phyloP scores from a whole-genome alignment of 2,329 filamentous ascomycete genomes.

The Neofusicoccum ribis region DNA sequence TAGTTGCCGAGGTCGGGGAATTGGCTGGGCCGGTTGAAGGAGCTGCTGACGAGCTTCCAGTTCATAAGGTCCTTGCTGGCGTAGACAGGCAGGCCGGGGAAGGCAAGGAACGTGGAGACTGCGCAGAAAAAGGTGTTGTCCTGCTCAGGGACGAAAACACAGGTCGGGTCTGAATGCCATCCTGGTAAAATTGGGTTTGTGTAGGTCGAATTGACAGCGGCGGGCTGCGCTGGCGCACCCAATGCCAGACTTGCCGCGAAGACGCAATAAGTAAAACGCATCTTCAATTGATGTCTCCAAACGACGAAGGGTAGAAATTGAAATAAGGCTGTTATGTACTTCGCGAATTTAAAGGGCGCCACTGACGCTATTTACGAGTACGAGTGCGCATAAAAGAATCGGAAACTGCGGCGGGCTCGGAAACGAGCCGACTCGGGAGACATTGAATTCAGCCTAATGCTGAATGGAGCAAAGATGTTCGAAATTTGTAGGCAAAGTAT shows the following conservation, averaged over 20 bases:
- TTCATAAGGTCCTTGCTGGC: slow-evolving; percentile 46
- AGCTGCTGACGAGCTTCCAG: slow-evolving; percentile 38
- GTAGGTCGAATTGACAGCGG: slow-evolving; percentile 24
- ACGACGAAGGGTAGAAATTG: too few species aligned
- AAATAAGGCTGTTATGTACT: too few species aligned
- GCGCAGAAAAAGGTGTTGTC: slow-evolving; percentile 44
- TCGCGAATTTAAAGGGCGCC: too few species aligned
- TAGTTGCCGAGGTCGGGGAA: slow-evolving; percentile 23
- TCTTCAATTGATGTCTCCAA: background rate
- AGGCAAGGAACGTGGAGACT: slow-evolving; percentile 45
- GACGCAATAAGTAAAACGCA: background rate
- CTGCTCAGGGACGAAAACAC: slow-evolving; percentile 38
- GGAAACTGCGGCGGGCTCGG: background rate
- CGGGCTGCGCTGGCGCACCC: background rate
- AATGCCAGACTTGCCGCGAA: background rate
- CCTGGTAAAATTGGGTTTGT: slow-evolving; percentile 45
- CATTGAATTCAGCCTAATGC: background rate
- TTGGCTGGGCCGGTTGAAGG: background rate
- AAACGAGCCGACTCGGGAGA: background rate
- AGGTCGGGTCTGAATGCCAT: slow-evolving; percentile 48
- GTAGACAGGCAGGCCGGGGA: slow-evolving; percentile 48
- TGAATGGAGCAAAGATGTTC: background rate
- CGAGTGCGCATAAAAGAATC: background rate
- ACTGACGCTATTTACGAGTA: too few species aligned
- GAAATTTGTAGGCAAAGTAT: background rate